A percentile compares a stretch with the other conserved stretches of the same genome.
These are phyloP conservation scores for Pseudogymnoascus sp. DNA, from an alignment of 2,329 filamentous ascomycete species.

Conservation along the genomic window DNA sequence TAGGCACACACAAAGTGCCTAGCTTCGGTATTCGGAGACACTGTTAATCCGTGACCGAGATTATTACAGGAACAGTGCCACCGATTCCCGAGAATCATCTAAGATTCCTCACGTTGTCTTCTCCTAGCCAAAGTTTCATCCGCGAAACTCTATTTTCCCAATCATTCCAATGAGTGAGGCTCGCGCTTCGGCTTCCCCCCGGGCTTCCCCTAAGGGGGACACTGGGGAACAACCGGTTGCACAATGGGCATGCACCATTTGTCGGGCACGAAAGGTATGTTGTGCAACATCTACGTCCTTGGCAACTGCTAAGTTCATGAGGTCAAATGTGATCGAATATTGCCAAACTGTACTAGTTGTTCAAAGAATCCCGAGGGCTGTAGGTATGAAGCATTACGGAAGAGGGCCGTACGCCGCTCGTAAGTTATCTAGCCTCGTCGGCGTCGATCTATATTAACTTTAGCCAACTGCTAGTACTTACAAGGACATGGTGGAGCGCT, in stretches of 20 bases:
- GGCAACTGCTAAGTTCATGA: not conserved
- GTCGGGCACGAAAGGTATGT: not conserved
- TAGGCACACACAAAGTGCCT: not conserved
- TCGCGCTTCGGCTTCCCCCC: not conserved
- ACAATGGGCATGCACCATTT: not conserved
- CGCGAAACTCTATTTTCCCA: not conserved
- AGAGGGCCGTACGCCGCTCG: not conserved
- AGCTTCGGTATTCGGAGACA: not conserved
- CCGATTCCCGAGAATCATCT: not conserved
- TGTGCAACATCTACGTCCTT: not conserved
- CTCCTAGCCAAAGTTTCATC: not conserved
- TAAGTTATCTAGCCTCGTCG: not conserved
- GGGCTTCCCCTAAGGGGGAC: not conserved
- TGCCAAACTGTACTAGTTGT: not conserved
- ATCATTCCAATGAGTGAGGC: not conserved
- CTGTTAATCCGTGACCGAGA: not conserved
- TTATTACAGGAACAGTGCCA: not conserved
- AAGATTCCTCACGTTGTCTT: not conserved
- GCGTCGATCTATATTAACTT: not conserved
- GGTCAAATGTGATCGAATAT: conserved; percentile 2
- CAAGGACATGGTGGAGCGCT: conserved; percentile 19
- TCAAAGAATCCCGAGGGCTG: not conserved
- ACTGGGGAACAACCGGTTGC: not conserved
- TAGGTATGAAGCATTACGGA: not conserved
- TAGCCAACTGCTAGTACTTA: conserved; percentile 9